Conservation (phyloP, 805 yeast genomes). For the Pichia nanzhaoensis region DNA sequence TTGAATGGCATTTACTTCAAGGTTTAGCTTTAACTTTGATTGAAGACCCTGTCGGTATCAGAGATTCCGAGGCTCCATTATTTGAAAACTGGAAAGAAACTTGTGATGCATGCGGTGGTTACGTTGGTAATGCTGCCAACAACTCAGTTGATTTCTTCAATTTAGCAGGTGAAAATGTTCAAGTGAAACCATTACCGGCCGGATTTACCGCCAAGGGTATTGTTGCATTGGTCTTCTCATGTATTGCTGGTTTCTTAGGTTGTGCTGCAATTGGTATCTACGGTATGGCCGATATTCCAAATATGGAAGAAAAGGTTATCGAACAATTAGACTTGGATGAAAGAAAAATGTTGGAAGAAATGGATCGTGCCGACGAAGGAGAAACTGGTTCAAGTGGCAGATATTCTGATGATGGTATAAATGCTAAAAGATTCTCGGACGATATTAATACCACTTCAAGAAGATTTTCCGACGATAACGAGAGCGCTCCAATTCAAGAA, state of each 20-base stretch:
- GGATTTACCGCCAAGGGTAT: slow-evolving; percentile 96
- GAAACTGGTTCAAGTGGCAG: slow-evolving; percentile 10
- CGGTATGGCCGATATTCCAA: slow-evolving; percentile 78
- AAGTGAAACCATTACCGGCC: slow-evolving; percentile 57
- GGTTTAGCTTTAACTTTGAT: slow-evolving; percentile 77
- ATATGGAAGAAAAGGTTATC: slow-evolving; percentile 57
- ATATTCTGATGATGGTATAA: slow-evolving; percentile 12
- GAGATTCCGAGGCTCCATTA: slow-evolving; percentile 46
- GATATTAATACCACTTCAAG: slow-evolving; percentile 7
- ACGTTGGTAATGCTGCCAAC: slow-evolving; percentile 85
- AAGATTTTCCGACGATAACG: slow-evolving; percentile 8
- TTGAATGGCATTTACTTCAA: slow-evolving; percentile 97
- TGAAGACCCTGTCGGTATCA: slow-evolving; percentile 77
- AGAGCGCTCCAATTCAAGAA: neutral
- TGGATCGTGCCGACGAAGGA: slow-evolving; percentile 5
- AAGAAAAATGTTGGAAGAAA: slow-evolving; percentile 26
- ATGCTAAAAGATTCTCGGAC: slow-evolving; percentile 10
- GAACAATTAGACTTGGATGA: slow-evolving; percentile 47
- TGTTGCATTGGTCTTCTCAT: slow-evolving; percentile 88
- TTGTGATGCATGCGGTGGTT: slow-evolving; percentile 49
- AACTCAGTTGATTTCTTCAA: slow-evolving; percentile 57
- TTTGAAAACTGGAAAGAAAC: slow-evolving; percentile 53
- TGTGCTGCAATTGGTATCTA: slow-evolving; percentile 67
- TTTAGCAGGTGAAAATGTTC: slow-evolving; percentile 69
- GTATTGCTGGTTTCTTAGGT: slow-evolving; percentile 81